These are phyloP conservation scores for Eucalyptus guilfoylei DNA, from an alignment of 345 rosid genomes.

Conservation along the genomic window DNA sequence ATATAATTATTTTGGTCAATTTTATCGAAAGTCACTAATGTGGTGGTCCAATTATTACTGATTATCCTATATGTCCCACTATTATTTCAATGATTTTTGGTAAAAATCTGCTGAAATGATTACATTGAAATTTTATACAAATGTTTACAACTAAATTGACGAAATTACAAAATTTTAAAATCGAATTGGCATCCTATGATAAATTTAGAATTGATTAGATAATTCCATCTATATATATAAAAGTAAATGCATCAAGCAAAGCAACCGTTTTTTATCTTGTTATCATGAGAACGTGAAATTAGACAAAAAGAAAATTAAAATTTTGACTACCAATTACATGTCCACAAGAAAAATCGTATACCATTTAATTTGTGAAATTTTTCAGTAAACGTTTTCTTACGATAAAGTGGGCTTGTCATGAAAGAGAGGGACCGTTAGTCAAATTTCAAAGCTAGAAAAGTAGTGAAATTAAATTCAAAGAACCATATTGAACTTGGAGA, in stretches of 20 bases:
- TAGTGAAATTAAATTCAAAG: background rate
- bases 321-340: background rate
- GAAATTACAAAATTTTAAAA: background rate
- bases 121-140: background rate
- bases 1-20: background rate
- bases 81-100: fast-evolving
- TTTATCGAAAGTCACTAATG: fast-evolving
- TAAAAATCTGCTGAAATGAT: fast-evolving
- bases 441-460: background rate
- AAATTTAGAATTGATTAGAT: background rate
- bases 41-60: fast-evolving
- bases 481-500: background rate
- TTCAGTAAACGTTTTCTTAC: background rate
- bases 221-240: background rate
- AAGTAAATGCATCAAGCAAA: background rate
- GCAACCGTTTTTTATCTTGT: background rate
- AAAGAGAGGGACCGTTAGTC: background rate
- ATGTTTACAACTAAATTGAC: fast-evolving
- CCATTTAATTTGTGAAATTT: background rate
- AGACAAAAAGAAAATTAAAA: background rate
- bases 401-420: background rate
- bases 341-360: background rate
- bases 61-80: background rate
- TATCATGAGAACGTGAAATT: background rate
- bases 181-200: fast-evolving